Conservation (phyloP, 2,329 filamentous ascomycete species). For the Rhytidhysteron rufulum region DNA sequence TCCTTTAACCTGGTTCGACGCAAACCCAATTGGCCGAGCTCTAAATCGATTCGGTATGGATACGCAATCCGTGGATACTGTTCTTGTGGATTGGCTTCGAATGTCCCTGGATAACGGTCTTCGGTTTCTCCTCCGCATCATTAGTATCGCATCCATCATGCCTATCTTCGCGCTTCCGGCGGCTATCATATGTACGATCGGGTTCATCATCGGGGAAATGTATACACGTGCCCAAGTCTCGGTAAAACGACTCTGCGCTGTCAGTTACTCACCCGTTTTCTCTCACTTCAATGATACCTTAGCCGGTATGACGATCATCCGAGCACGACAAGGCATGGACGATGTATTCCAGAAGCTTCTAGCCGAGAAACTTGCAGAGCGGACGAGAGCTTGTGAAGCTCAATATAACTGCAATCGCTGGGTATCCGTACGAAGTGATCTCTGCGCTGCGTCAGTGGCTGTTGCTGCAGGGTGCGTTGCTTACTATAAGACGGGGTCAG, state of each 20-base stretch:
- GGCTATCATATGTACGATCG: slow-evolving; percentile 42
- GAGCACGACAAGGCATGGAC: slow-evolving; percentile 49
- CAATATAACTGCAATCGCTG: slow-evolving; percentile 57
- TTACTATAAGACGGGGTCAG: background rate
- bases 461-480: background rate
- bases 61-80: background rate
- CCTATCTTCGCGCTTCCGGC: background rate
- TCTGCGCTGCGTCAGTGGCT: slow-evolving; percentile 47
- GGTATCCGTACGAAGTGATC: slow-evolving; percentile 54
- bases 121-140: background rate
- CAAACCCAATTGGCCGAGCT: background rate
- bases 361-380: slow-evolving; percentile 17
- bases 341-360: slow-evolving; percentile 9
- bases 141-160: background rate
- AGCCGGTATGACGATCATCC: slow-evolving; percentile 50
- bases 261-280: slow-evolving; percentile 43
- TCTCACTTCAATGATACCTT: slow-evolving; percentile 55
- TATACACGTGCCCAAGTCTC: slow-evolving; percentile 50
- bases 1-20: background rate
- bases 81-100: background rate
- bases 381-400: slow-evolving; percentile 47
- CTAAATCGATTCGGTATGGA: background rate
- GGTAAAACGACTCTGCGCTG: slow-evolving; percentile 38
- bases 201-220: slow-evolving; percentile 47
- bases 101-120: background rate